A percentile compares a stretch with the other conserved stretches of the same genome.
phyloP scores from a whole-genome alignment of 2,329 filamentous ascomycete genomes.

The Byssochlamys sp. region DNA sequence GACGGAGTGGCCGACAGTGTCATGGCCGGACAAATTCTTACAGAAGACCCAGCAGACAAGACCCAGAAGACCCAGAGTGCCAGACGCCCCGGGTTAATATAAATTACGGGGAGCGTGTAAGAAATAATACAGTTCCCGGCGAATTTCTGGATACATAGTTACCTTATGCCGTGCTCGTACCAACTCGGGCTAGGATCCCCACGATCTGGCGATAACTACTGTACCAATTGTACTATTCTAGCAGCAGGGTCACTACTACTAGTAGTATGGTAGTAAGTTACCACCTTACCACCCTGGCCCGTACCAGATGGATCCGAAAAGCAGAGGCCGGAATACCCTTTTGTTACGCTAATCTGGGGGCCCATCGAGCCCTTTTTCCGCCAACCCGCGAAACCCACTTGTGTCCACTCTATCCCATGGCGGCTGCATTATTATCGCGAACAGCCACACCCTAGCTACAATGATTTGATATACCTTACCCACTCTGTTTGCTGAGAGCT shows the following conservation, averaged over 20 bases:
- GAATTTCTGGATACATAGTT: not conserved
- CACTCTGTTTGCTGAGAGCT: constrained; percentile 7
- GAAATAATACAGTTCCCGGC: not conserved
- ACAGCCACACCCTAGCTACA: constrained; percentile 4
- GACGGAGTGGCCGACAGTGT: not conserved
- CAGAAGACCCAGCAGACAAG: too few species aligned
- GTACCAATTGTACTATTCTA: too few species aligned
- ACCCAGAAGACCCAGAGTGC: too few species aligned
- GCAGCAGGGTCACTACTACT: too few species aligned
- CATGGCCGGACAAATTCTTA: too few species aligned
- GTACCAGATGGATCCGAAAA: not conserved
- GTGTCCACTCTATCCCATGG: not conserved
- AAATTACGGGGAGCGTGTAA: too few species aligned
- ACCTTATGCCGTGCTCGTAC: not conserved
- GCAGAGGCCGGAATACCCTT: not conserved
- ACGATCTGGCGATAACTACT: constrained; percentile 11
- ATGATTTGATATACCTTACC: constrained; percentile 4
- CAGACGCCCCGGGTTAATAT: too few species aligned
- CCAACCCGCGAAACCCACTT: not conserved
- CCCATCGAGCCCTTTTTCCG: not conserved
- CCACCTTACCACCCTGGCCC: not conserved
- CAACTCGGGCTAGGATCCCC: constrained; percentile 12
- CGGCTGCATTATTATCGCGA: not conserved
- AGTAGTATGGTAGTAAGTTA: too few species aligned
- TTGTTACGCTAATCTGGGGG: not conserved